Conservation (phyloP, 306 rosid species). For the Lagenaria siceraria region DNA sequence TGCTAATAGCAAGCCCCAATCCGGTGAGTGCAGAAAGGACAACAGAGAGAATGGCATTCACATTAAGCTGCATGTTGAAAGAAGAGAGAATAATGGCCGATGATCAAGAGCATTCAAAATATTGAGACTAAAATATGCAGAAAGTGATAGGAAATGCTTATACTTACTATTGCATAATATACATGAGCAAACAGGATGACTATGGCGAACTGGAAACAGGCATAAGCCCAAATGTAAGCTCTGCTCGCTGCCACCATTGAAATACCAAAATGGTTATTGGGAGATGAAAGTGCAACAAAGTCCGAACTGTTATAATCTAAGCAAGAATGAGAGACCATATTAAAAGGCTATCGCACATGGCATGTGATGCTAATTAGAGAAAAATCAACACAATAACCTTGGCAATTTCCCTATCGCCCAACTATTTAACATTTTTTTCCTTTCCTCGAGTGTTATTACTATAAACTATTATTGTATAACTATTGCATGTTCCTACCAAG, state of each 20-base stretch:
- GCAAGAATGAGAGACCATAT: not conserved
- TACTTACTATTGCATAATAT: conserved; percentile 69
- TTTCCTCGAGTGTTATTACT: not conserved
- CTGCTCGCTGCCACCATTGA: conserved; percentile 46
- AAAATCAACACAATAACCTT: not conserved
- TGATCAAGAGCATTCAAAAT: not conserved
- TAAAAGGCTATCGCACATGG: not conserved
- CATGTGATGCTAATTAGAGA: not conserved
- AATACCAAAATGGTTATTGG: not conserved
- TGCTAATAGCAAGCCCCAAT: conserved; percentile 58
- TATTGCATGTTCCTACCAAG: not conserved
- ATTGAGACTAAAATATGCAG: not conserved
- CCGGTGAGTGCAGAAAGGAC: conserved; percentile 65
- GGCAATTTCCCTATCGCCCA: not conserved
- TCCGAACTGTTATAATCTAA: not conserved
- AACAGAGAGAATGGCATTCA: conserved; percentile 43
- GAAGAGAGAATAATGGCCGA: not conserved
- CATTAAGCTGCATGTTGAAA: conserved; percentile 38
- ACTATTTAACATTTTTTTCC: not conserved
- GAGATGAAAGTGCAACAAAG: not conserved
- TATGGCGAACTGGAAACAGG: conserved; percentile 76
- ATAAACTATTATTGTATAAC: not conserved
- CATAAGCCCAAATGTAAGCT: conserved; percentile 74
- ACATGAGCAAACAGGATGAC: conserved; percentile 69
- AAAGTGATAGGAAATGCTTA: conserved; percentile 3